Conservation (phyloP, 2,329 filamentous ascomycete species). For the Penicillium rolfsii region DNA sequence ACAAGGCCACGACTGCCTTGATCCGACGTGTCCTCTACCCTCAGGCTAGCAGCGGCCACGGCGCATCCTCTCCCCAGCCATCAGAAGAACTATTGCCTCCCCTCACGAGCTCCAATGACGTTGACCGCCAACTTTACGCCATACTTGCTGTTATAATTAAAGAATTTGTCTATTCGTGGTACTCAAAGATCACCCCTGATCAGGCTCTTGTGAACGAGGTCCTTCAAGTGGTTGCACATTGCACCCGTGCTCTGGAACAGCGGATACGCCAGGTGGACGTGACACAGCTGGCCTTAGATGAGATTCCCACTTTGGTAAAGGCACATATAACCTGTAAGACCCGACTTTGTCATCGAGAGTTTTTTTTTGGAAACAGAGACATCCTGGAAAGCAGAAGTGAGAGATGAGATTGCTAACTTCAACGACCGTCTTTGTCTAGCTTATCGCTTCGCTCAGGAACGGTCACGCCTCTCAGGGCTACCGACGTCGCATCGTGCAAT, state of each 20-base stretch:
- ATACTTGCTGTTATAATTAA: conserved; percentile 86
- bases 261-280: conserved; percentile 80
- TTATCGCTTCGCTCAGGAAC: conserved; percentile 69
- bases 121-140: conserved; percentile 91
- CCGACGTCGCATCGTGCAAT: conserved; percentile 66
- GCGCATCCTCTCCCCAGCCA: conserved; percentile 61
- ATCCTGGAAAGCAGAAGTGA: neutral
- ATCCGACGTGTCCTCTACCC: conserved; percentile 83
- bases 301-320: conserved; percentile 80
- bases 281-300: conserved; percentile 80
- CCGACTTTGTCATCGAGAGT: conserved; percentile 16
- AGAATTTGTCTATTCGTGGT: conserved; percentile 93
- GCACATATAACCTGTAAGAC: conserved; percentile 74
- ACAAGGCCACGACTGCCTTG: conserved; percentile 77
- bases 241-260: conserved; percentile 84
- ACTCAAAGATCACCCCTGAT: conserved; percentile 87
- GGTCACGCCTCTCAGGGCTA: conserved; percentile 62
- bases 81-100: conserved; percentile 85
- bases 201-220: conserved; percentile 85
- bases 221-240: conserved; percentile 88
- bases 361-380: conserved; percentile 1
- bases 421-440: conserved; percentile 53
- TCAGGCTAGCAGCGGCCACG: conserved; percentile 53
- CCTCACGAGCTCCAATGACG: conserved; percentile 89
- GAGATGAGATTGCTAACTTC: conserved; percentile 26